These are phyloP conservation scores for Kwoniella bestiolae DNA, from an alignment of 768 basidiomycete genomes.

Conservation along the genomic window DNA sequence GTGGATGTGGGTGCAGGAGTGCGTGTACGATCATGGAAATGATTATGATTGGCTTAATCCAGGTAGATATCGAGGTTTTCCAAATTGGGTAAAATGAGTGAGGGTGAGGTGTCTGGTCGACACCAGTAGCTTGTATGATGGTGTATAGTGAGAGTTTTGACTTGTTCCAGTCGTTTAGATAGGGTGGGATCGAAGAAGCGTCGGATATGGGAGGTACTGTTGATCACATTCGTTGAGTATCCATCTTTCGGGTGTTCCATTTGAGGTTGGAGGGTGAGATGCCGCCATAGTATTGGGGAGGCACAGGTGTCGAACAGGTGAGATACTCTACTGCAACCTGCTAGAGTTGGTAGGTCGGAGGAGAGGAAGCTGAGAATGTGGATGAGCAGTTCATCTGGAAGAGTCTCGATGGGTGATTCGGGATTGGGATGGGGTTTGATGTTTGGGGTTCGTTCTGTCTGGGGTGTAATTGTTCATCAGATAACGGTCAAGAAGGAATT, in stretches of 20 bases:
- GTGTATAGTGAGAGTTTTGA: not conserved
- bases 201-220: not conserved
- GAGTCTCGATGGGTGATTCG: not conserved
- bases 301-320: not conserved
- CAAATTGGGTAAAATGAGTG: not conserved
- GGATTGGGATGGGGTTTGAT: not conserved
- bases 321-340: not conserved
- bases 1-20: not conserved
- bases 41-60: not conserved
- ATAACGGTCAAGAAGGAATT: too few relatives aligned
- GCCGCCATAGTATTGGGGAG: not conserved
- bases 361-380: not conserved
- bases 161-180: not conserved
- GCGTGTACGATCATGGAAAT: not conserved
- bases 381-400: not conserved
- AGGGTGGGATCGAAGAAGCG: not conserved
- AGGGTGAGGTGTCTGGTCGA: not conserved
- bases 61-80: not conserved
- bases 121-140: not conserved
- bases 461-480: too few relatives aligned
- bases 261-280: not conserved
- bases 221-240: not conserved
- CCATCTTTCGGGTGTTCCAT: not conserved
- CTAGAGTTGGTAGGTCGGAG: not conserved
- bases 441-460: too few relatives aligned